phyloP scores from a whole-genome alignment of 441 rosid species.

The Populus tomentosa region DNA sequence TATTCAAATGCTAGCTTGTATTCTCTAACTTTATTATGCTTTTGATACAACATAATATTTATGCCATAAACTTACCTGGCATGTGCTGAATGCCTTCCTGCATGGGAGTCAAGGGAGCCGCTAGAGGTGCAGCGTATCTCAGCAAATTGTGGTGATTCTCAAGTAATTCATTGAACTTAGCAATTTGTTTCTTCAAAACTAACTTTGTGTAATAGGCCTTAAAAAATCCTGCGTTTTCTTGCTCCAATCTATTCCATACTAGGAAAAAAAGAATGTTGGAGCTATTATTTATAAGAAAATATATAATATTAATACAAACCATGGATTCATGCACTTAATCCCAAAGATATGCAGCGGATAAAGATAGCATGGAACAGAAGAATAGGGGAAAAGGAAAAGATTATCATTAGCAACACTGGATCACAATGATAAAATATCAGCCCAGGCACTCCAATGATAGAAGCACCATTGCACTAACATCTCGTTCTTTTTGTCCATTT shows the following conservation, averaged over 20 bases:
- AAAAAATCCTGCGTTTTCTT: constrained; percentile 28
- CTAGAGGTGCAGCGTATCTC: constrained; percentile 1
- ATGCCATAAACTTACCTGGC: constrained; percentile 17
- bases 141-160: constrained; percentile 22
- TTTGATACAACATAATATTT: neutral
- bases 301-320: neutral
- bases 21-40: neutral
- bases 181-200: constrained; percentile 23
- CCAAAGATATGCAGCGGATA: neutral
- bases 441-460: neutral
- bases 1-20: neutral
- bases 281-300: neutral
- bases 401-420: neutral
- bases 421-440: neutral
- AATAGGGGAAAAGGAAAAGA: neutral
- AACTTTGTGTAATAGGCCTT: constrained; percentile 25
- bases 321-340: too few relatives aligned
- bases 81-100: constrained; percentile 22
- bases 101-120: constrained; percentile 10
- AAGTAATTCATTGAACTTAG: constrained; percentile 28
- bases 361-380: neutral
- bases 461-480: neutral
- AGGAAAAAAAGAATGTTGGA: neutral
- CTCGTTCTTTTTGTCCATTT: neutral
- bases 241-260: constrained; percentile 38